Base-by-base conservation (phyloP, 208 protist species). In the Leishmania gerbilli region DNA sequence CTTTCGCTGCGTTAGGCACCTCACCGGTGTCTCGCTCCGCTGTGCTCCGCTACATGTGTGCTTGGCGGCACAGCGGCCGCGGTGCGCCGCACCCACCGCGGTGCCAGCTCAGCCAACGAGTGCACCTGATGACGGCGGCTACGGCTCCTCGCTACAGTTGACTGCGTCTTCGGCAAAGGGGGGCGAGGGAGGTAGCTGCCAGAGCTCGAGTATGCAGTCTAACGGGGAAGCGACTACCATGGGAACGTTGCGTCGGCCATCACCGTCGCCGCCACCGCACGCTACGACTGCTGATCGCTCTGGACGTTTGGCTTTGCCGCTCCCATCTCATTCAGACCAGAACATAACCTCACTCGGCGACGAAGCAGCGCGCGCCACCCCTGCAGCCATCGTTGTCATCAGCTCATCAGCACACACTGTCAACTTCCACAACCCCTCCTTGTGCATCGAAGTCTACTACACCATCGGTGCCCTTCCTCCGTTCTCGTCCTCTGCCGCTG, bases 11-110 rank as follows among this genome's bases (percentile, higher is more conserved):
- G 24, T 86, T 40, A 58, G 78, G 17, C 82, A 86, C 37, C 77
- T 86, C 65, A 80, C 68, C 4, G 82, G 78, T 21, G 55, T 86
- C 42, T 86, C 82, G 1, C 82, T 86, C 21, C 82, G 82, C 24
- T 86, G 78, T 27, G 82, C 82, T 8, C 82, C 82, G 13, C 74
- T 82, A 51, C 74, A 80, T 53, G 24, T 86, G 21, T 47, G 49
- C 19, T n/a, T 86, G 67, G 78, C 82, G 8, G 11, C 55, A n/a
- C 72, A 34, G 27, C 72, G 34, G 49, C 51, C 19, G n/a, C 47
- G 49, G 24, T 7, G 40, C 21, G 40, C 34, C 7, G 8, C 19
- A 9, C 40, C 19, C 68, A 42, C 24, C n/a, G 17, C 24, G 15
- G 47, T 34, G 67, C 19, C 42, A 55, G 71, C 47, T 27, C 21